phyloP scores from a whole-genome alignment of 169 alveolate genomes.

The Fabrea salina region DNA sequence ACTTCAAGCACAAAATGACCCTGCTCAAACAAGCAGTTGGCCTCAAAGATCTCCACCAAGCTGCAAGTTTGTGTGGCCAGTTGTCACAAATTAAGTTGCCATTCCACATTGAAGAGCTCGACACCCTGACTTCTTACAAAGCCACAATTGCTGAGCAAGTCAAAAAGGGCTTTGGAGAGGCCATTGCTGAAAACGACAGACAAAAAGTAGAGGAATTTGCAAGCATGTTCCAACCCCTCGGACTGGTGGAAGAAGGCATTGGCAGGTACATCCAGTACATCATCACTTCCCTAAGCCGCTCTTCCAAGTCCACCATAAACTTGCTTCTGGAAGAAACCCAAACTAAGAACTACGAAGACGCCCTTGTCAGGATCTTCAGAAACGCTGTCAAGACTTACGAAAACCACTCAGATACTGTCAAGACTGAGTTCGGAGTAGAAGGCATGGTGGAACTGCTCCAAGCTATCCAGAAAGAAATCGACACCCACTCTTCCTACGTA shows the following conservation, averaged over 20 bases:
- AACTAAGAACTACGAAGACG: neutral
- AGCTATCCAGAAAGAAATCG: neutral
- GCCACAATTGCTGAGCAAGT: neutral
- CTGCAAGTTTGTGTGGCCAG: slow-evolving; percentile 4
- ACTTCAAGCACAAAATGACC: neutral
- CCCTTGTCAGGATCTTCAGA: neutral
- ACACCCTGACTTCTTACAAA: neutral
- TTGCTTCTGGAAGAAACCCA: neutral
- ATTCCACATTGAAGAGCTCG: neutral
- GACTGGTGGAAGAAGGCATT: slow-evolving; percentile 16
- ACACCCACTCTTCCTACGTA: too few relatives aligned
- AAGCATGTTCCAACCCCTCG: neutral
- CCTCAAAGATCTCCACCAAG: neutral
- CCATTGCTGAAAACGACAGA: neutral
- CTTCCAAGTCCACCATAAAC: neutral
- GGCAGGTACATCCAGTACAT: slow-evolving; percentile 16
- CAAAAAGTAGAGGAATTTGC: slow-evolving; percentile 9
- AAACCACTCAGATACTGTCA: neutral
- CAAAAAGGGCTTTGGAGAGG: slow-evolving; percentile 23
- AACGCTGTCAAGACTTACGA: slow-evolving; percentile 8
- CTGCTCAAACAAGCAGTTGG: neutral
- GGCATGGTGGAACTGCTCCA: slow-evolving; percentile 13
- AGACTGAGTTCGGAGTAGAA: neutral
- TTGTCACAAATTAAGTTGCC: neutral
- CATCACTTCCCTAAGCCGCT: neutral